Percentiles rank a stretch among this genome's conserved stretches.
Conservation (phyloP, 164 flowering plant species). For the Warburgia ugandensis region DNA sequence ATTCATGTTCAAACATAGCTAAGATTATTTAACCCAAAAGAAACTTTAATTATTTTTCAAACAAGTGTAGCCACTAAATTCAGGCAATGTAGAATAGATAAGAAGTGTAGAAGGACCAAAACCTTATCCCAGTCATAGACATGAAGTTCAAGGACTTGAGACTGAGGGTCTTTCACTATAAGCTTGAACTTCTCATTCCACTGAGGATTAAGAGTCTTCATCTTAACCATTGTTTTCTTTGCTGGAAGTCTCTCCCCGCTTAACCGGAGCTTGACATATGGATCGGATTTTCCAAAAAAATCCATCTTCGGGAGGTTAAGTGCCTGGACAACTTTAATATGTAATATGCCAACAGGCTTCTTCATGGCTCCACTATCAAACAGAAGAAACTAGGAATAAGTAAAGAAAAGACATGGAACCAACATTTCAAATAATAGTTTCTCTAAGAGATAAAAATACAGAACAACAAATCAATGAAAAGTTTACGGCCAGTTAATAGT, state of each 20-base stretch:
- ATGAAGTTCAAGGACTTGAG: slow-evolving; percentile 50
- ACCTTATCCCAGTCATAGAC: slow-evolving; percentile 88
- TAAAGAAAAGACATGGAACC: not conserved
- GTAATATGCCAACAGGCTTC: slow-evolving; percentile 72
- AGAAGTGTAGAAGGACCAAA: slow-evolving; percentile 7
- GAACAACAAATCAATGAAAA: too few species aligned
- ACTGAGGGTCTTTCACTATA: slow-evolving; percentile 51
- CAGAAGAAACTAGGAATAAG: not conserved
- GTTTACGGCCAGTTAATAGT: too few species aligned
- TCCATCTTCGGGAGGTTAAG: slow-evolving; percentile 56
- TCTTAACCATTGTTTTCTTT: slow-evolving; percentile 53
- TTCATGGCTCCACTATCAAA: slow-evolving; percentile 32
- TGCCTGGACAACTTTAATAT: slow-evolving; percentile 58
- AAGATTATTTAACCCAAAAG: too few species aligned
- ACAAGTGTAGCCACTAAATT: too few species aligned
- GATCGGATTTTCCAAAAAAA: slow-evolving; percentile 62
- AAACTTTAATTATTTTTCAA: not conserved
- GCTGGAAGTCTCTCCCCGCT: slow-evolving; percentile 49
- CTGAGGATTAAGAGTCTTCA: slow-evolving; percentile 57
- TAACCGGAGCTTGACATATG: slow-evolving; percentile 58
- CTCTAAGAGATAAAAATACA: slow-evolving; percentile 54
- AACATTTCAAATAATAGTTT: slow-evolving; percentile 14
- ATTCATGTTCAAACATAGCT: too few species aligned
- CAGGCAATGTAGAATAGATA: not conserved
- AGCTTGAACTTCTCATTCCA: slow-evolving; percentile 75